Evolutionary conservation across 768 basidiomycete genomes (phyloP).

Genomic region (Leccinum obscurum): DNA sequence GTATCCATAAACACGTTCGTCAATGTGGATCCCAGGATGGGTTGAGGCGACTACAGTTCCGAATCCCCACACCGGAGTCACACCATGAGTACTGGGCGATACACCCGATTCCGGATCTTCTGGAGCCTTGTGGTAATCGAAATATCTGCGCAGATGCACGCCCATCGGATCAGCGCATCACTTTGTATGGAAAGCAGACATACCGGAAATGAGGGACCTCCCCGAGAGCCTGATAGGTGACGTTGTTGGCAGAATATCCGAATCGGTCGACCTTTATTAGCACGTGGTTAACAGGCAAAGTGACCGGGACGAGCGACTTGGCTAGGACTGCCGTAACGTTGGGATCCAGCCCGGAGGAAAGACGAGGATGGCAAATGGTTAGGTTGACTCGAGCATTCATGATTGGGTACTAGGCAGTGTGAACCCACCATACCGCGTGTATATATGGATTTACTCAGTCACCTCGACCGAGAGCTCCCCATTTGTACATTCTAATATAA

Average conservation of each 20-base stretch:
- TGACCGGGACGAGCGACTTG: conserved; percentile 20
- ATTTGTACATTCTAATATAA: conserved; percentile 4
- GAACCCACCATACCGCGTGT: not conserved
- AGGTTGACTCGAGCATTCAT: conserved; percentile 27
- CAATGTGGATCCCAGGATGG: conserved; percentile 46
- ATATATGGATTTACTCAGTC: not conserved
- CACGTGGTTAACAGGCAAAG: conserved; percentile 45
- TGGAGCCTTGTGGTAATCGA: conserved; percentile 62
- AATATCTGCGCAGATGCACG: conserved; percentile 51
- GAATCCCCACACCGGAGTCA: conserved; percentile 76
- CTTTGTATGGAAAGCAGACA: not conserved
- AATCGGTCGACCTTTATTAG: conserved; percentile 63
- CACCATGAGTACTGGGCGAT: conserved; percentile 53
- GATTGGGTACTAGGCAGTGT: not conserved
- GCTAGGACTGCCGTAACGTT: conserved; percentile 30
- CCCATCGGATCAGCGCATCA: not conserved
- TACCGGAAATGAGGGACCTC: conserved; percentile 43
- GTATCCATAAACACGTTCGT: conserved; percentile 64
- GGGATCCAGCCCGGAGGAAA: conserved; percentile 34
- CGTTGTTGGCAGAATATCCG: conserved; percentile 71
- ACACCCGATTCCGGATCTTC: conserved; percentile 30
- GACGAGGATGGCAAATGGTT: conserved; percentile 42
- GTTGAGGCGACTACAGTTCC: conserved; percentile 54
- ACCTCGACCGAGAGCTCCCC: not conserved
- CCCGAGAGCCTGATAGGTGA: conserved; percentile 65